Conservation (phyloP, 1,284 basidiomycete genomes). For the Cryptococcus sp. region DNA sequence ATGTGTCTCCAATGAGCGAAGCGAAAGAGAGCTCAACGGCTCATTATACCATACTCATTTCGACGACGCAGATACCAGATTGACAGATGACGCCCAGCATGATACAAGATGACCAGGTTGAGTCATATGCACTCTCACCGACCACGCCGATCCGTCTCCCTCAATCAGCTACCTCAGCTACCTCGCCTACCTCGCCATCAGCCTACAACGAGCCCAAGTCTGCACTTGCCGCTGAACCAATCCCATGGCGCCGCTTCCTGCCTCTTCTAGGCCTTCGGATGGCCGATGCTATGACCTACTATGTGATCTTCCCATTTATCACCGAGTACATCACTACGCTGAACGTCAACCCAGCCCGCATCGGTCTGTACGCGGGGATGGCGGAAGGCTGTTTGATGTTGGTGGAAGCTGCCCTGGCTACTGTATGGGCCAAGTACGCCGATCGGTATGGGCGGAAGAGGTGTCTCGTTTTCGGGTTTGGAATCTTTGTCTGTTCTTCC, state of each 20-base stretch:
- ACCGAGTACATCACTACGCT: constrained; percentile 30
- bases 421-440: constrained; percentile 25
- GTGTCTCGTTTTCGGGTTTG: constrained; percentile 20
- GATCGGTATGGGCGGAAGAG: constrained; percentile 28
- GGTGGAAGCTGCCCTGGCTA: constrained; percentile 25
- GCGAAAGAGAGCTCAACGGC: no score
- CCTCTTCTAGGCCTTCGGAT: neutral
- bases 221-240: neutral
- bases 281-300: neutral
- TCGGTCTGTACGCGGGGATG: constrained; percentile 30
- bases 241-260: neutral
- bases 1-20: no score
- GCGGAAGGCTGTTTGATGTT: constrained; percentile 31
- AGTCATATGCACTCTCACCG: no score
- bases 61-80: no score
- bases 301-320: neutral
- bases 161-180: constrained; percentile 15
- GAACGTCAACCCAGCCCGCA: constrained; percentile 18
- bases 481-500: constrained; percentile 6
- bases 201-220: no score
- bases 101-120: no score
- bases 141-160: neutral
- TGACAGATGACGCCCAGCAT: no score
- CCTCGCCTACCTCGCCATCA: neutral
- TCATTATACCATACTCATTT: no score